Evolutionary conservation across 1,139 yeast species (phyloP).

Genomic region (Blastobotrys apis): DNA sequence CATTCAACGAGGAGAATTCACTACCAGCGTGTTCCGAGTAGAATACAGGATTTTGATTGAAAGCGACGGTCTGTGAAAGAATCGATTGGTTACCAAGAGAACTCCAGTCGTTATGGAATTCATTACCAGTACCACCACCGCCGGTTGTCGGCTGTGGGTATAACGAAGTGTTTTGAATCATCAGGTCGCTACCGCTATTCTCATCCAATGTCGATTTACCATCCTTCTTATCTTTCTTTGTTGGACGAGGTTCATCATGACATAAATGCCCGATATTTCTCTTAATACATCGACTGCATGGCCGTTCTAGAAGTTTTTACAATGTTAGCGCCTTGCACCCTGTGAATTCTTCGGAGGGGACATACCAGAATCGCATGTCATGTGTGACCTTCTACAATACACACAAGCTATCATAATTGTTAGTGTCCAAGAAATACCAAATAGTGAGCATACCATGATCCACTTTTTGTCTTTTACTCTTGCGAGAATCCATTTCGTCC

Average conservation of each 20-base stretch:
- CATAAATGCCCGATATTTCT: conserved; percentile 88
- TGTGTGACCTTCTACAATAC: conserved; percentile 88
- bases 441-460: conserved; percentile 30
- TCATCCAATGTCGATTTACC: neutral
- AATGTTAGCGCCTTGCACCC: neutral
- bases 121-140: conserved; percentile 1
- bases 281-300: conserved; percentile 83
- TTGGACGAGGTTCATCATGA: conserved; percentile 61
- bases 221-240: conserved; percentile 15
- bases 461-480: conserved; percentile 29
- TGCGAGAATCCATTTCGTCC: neutral
- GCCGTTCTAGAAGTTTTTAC: conserved; percentile 43
- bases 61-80: conserved; percentile 27
- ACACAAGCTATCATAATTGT: conserved; percentile 76
- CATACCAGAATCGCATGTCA: conserved; percentile 66
- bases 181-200: conserved; percentile 1
- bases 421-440: too few relatives aligned
- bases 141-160: neutral
- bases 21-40: conserved; percentile 91
- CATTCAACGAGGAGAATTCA: conserved; percentile 86
- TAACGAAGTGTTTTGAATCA: neutral
- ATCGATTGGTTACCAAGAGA: conserved; percentile 25
- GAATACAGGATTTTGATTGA: conserved; percentile 50
- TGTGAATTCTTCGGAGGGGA: neutral
- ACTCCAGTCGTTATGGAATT: conserved; percentile 23